Conservation (phyloP, 2,329 filamentous ascomycete species). For the Phaeosphaeria sp. region DNA sequence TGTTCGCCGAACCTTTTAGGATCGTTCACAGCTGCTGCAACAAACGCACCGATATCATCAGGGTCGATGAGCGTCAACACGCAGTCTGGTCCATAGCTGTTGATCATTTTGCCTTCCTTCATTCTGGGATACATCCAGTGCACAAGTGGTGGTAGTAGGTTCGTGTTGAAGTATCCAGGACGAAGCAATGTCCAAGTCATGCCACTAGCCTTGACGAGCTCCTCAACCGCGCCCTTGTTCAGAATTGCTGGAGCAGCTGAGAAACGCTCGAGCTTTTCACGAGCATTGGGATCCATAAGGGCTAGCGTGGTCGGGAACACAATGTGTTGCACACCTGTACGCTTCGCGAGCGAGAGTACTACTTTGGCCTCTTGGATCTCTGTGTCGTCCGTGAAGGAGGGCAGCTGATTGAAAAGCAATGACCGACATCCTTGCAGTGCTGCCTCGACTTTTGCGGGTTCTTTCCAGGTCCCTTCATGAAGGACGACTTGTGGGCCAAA, state of each 20-base stretch:
- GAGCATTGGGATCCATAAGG: slow-evolving; percentile 17
- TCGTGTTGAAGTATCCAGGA: slow-evolving; percentile 60
- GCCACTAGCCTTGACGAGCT: slow-evolving; percentile 37
- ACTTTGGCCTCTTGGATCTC: slow-evolving; percentile 22
- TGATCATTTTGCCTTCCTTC: slow-evolving; percentile 49
- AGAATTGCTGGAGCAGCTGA: slow-evolving; percentile 27
- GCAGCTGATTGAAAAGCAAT: slow-evolving; percentile 30
- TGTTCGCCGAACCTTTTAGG: slow-evolving; percentile 50
- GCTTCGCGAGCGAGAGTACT: slow-evolving; percentile 37
- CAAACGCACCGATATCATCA: slow-evolving; percentile 57
- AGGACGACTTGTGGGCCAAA: slow-evolving; percentile 32
- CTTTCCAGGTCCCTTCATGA: slow-evolving; percentile 40
- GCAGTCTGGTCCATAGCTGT: slow-evolving; percentile 39
- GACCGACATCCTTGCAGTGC: slow-evolving; percentile 42
- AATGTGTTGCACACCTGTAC: slow-evolving; percentile 39
- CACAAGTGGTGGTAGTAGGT: slow-evolving; percentile 55
- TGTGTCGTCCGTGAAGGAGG: slow-evolving; percentile 21
- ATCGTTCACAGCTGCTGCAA: slow-evolving; percentile 52
- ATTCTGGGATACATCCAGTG: slow-evolving; percentile 50
- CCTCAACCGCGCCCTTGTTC: slow-evolving; percentile 54
- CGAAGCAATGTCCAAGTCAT: slow-evolving; percentile 58
- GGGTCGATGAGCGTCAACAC: slow-evolving; percentile 55
- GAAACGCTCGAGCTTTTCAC: slow-evolving; percentile 8
- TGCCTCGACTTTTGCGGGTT: slow-evolving; percentile 32
- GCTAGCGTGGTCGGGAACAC: slow-evolving; percentile 30